Evolutionary conservation across 306 rosid genomes (phyloP), one percentile per base, ranked within the genome.

Genomic region (Chamaecrista fasciculata): DNA sequence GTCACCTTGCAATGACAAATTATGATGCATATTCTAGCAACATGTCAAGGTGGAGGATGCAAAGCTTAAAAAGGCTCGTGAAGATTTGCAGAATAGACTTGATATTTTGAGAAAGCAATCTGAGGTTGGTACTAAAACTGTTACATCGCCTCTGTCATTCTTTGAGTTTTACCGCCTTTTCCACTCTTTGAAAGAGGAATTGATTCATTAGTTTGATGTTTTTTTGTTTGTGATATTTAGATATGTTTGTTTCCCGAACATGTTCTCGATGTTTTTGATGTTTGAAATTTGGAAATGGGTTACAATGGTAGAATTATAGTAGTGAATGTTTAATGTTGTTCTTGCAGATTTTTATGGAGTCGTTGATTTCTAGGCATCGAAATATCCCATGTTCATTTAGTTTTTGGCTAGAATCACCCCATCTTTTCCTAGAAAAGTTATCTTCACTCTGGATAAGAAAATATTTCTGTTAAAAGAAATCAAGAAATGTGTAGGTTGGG

Each of bases 21-120:
- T 70, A 28, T 67, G 48, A 26, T 76, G 40, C 52, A 37, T 73
- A 50, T 78, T 75, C 64, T 82, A 94, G 99, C 67, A 86, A 81
- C 88, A 94, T 67, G 18, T 40, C 64, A 91, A 85, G 78, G 72
- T 78, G 50, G 97, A 79, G 18, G 95, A 84, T 74, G 74, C 81
- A 78, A 81, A 81, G 64, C 83, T 81, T 66, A 91, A 84, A 82
- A 85, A 80, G 80, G 63, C 70, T 33, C 96, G 86, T 28, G 97
- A 91, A 69, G 97, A 94, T 81, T 84, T 94, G 56, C 99, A 88
- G 75, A 77, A 79, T 69, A 86, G 80, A 83, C 75, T 91, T 78
- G 97, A 91, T 69, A 69, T 84, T 78, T 78, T 94, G 62, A 86
- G 83, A 71, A 91, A 61, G 85, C 99, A 85, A 76, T 86, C 95